A percentile compares a stretch with the other conserved stretches of the same genome.
Evolutionary conservation across 2,329 filamentous ascomycete species (phyloP).

Genomic region (Aspergillus sp.): DNA sequence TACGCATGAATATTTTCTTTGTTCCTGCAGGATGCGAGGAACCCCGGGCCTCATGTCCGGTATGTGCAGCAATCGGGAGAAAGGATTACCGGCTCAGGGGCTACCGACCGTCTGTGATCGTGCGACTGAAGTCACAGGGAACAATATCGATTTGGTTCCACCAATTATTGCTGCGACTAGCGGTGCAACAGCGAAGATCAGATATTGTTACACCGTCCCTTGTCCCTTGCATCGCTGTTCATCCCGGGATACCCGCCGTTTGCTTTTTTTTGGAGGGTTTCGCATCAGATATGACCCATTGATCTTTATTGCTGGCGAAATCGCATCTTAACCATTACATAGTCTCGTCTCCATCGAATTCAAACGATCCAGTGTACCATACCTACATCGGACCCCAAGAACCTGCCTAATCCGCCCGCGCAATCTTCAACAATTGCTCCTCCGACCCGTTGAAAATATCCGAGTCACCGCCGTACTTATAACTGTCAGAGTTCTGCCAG

Average conservation of each 20-base stretch:
- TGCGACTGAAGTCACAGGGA: neutral
- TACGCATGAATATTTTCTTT: neutral
- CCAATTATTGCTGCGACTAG: neutral
- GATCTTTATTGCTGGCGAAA: no score
- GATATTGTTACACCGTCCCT: neutral
- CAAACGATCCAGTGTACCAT: neutral
- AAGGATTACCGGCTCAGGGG: neutral
- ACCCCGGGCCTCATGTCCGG: no score
- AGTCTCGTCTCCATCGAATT: neutral
- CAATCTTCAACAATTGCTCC: constrained; percentile 15
- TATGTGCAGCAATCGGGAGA: no score
- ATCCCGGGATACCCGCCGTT: no score
- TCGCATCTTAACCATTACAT: no score
- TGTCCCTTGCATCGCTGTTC: neutral
- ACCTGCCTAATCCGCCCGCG: neutral
- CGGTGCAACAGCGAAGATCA: neutral
- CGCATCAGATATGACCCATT: no score
- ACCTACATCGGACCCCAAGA: neutral
- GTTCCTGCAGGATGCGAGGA: neutral
- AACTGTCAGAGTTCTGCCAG: constrained; percentile 20
- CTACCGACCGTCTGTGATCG: neutral
- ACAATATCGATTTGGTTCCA: no score
- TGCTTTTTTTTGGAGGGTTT: no score
- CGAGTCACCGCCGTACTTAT: constrained; percentile 19
- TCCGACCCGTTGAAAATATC: constrained; percentile 18